Base-by-base conservation (phyloP, 768 basidiomycete genomes). In the Chlorophyllum brunneum region DNA sequence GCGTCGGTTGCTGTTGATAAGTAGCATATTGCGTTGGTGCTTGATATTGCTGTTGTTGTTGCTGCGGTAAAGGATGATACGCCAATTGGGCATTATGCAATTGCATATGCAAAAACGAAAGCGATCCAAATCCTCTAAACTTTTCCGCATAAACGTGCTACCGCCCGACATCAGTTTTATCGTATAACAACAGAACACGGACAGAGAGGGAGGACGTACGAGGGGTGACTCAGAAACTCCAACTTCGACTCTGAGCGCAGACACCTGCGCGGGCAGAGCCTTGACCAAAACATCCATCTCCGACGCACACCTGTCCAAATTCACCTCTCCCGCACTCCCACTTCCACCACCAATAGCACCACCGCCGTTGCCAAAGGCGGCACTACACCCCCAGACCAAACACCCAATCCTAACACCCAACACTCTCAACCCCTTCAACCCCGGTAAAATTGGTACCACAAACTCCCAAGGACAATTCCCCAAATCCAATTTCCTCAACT, bases 381-480 rank as follows among this genome's bases (percentile, higher is more conserved):
- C 15, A 7, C 29, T 34, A 46, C 51, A 53, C 13, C 51, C 51
- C 10, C 36, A 23, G 31, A 23, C 37, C 16, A 38, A 38, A 31
- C 51, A 53, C 1, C 74, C 71, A 55, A 85, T 82, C 29, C 76
- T 68, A 24, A 83, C 80, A 27, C 83, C 76, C 5, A 87, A 63
- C 8, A 81, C 82, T 6, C 82, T 70, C 50, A 87, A 64, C 27
- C 73, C 71, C 1, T 59, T 64, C 20, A 86, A 69, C 22, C 75
- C 75, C 0, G 81, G 80, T 4, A 85, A 65, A 24, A 85, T 65
- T 9, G 65, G 66, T 9, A 69, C 66, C 11, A 80, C 77, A 20
- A 85, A 66, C 23, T 84, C 83, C 80, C 80, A 85, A 2, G 84
- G 84, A 61, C 84, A 87, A 51, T 66, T 73, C 2, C 84, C 83